Conservation (phyloP, 2,329 filamentous ascomycete species). For the Bipolaris gigantea region DNA sequence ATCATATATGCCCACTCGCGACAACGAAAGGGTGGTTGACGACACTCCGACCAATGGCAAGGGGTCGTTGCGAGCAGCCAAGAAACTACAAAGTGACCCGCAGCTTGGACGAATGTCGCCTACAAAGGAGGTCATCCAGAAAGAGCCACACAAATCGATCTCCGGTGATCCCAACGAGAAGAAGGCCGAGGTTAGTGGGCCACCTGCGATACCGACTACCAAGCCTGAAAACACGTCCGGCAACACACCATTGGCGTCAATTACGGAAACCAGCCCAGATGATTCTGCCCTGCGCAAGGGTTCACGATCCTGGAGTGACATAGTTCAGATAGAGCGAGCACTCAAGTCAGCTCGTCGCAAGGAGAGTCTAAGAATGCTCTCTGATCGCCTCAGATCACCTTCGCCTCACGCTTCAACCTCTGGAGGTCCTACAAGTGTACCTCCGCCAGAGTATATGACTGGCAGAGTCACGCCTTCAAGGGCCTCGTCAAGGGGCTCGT, state of each 20-base stretch:
- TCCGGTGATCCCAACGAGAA: slow-evolving; percentile 40
- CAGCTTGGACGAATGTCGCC: slow-evolving; percentile 17
- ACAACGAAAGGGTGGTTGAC: slow-evolving; percentile 9
- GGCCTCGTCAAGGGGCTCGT: slow-evolving; percentile 33
- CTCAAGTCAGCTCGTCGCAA: slow-evolving; percentile 47
- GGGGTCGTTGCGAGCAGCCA: slow-evolving; percentile 8
- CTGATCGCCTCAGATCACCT: slow-evolving; percentile 40
- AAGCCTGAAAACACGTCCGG: slow-evolving; percentile 36
- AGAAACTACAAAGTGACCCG: slow-evolving; percentile 8
- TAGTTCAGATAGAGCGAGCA: slow-evolving; percentile 48
- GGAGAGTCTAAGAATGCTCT: slow-evolving; percentile 37
- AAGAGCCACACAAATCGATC: slow-evolving; percentile 37
- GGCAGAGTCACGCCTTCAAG: slow-evolving; percentile 21
- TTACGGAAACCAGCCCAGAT: slow-evolving; percentile 55
- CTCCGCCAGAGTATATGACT: slow-evolving; percentile 27
- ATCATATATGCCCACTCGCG: slow-evolving; percentile 24
- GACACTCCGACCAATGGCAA: slow-evolving; percentile 17
- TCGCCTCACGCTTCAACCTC: slow-evolving; percentile 38
- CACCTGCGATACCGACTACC: slow-evolving; percentile 27
- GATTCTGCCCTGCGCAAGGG: slow-evolving; percentile 47
- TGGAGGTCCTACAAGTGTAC: slow-evolving; percentile 26
- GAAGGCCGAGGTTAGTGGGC: slow-evolving; percentile 17
- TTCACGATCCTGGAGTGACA: slow-evolving; percentile 47
- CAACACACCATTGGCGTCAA: slow-evolving; percentile 51
- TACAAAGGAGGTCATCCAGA: slow-evolving; percentile 12